These are phyloP conservation scores for Neurospora sp. DNA, from an alignment of 495 filamentous ascomycete genomes.

Conservation along the genomic window DNA sequence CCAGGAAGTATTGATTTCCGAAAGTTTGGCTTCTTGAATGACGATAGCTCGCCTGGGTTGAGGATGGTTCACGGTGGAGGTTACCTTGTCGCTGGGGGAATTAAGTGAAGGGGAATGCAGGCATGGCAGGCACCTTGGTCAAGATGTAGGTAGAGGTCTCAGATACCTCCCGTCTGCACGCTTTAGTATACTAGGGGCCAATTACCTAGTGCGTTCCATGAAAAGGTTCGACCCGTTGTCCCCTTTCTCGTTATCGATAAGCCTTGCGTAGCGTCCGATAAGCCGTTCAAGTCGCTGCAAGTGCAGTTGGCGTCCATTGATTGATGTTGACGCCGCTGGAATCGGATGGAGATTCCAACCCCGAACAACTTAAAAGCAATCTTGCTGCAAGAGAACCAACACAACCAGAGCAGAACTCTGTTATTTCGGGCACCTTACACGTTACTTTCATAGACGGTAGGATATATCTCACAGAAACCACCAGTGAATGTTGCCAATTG, in stretches of 20 bases:
- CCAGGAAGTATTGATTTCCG: not conserved
- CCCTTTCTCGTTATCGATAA: constrained; percentile 17
- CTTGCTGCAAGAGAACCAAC: not conserved
- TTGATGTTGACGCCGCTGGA: not conserved
- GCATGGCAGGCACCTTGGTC: not conserved
- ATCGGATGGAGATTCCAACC: not conserved
- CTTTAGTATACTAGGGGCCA: not conserved
- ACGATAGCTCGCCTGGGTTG: not conserved
- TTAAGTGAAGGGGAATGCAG: not conserved
- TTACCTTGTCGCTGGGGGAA: not conserved
- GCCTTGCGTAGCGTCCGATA: constrained; percentile 18
- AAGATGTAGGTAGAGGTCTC: not conserved
- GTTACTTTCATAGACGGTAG: not conserved
- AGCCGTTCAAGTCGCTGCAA: constrained; percentile 15
- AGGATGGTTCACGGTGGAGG: not conserved
- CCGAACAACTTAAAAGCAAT: not conserved
- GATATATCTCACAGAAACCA: not conserved
- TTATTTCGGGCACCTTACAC: not conserved
- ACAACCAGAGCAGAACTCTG: not conserved
- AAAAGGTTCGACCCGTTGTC: constrained; percentile 1
- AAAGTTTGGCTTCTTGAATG: not conserved
- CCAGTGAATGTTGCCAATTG: not conserved
- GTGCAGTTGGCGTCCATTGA: not conserved
- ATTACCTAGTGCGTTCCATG: not conserved
- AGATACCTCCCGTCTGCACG: not conserved